phyloP scores from a whole-genome alignment of 441 rosid genomes.

The Flueggea neowawraea region DNA sequence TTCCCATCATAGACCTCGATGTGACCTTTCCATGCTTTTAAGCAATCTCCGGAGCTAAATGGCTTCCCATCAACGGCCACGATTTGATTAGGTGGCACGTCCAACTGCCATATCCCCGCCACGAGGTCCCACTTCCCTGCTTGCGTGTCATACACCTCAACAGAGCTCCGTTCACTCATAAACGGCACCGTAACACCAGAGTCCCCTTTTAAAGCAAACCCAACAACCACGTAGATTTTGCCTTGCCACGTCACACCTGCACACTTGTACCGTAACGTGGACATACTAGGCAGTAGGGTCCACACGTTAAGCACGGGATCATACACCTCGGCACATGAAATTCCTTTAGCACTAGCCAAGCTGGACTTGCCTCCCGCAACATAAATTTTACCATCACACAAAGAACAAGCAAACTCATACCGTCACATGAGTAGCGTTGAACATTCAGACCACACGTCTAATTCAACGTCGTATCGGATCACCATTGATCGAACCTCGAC shows the following conservation, averaged over 20 bases:
- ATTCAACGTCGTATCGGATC: conserved; percentile 19
- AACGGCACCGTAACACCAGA: conserved; percentile 26
- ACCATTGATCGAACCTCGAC: conserved; percentile 22
- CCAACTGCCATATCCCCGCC: conserved; percentile 55
- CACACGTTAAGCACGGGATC: conserved; percentile 34
- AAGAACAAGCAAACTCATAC: conserved; percentile 37
- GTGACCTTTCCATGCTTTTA: conserved; percentile 61
- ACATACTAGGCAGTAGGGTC: conserved; percentile 37
- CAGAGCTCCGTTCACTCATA: conserved; percentile 42
- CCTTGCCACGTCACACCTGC: conserved; percentile 47
- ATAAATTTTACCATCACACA: conserved; percentile 27
- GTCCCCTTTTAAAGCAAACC: conserved; percentile 32
- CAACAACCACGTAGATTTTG: conserved; percentile 41
- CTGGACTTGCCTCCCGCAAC: conserved; percentile 49
- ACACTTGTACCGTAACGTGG: conserved; percentile 40
- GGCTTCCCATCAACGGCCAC: conserved; percentile 30
- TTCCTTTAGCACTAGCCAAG: conserved; percentile 22
- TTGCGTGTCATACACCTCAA: conserved; percentile 36
- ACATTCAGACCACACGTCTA: conserved; percentile 30
- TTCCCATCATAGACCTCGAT: conserved; percentile 38
- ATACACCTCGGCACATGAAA: conserved; percentile 34
- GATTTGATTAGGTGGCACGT: conserved; percentile 57
- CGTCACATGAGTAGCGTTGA: conserved; percentile 28
- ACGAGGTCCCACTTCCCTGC: conserved; percentile 36
- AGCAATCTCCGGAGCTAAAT: conserved; percentile 57